Conservation (phyloP, 2,329 filamentous ascomycete genomes). For the Pseudopyrenochaeta lycopersici region DNA sequence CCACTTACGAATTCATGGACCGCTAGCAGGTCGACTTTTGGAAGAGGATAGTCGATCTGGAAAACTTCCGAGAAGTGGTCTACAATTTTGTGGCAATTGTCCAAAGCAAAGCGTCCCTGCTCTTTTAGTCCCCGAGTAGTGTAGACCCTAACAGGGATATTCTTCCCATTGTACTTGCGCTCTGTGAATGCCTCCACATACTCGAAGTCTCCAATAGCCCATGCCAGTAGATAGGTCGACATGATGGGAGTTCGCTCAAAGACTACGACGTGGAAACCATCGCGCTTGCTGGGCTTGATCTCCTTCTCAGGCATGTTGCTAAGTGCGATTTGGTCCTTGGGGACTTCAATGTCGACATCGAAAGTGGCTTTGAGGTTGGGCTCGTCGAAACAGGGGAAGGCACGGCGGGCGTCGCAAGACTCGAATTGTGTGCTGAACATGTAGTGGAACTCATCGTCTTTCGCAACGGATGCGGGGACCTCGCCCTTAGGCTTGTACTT, state of each 20-base stretch:
- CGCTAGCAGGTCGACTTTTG: conserved; percentile 95
- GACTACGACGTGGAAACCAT: conserved; percentile 77
- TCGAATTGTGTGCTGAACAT: conserved; percentile 97
- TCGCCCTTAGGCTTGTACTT: conserved; percentile 86
- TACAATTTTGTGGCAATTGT: conserved; percentile 91
- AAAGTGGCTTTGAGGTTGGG: conserved; percentile 97
- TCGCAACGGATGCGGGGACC: conserved; percentile 79
- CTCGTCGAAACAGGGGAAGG: conserved; percentile 98
- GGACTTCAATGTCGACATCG: conserved; percentile 91
- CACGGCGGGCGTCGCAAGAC: conserved; percentile 90
- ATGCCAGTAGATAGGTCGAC: conserved; percentile 95
- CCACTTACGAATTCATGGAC: conserved; percentile 87
- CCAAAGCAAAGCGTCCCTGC: conserved; percentile 86
- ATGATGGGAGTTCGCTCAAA: conserved; percentile 93
- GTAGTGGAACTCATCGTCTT: conserved; percentile 70
- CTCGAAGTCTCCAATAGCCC: conserved; percentile 97
- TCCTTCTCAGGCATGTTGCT: conserved; percentile 95
- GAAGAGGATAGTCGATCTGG: conserved; percentile 83
- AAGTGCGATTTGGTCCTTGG: conserved; percentile 84
- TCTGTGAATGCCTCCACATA: conserved; percentile 92
- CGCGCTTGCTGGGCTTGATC: conserved; percentile 75
- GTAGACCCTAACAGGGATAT: conserved; percentile 92
- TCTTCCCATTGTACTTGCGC: conserved; percentile 89
- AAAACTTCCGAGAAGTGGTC: conserved; percentile 98
- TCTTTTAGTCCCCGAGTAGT: conserved; percentile 94